phyloP scores from a whole-genome alignment of 805 yeast genomes.

The Diddensiella caesifluorescens region DNA sequence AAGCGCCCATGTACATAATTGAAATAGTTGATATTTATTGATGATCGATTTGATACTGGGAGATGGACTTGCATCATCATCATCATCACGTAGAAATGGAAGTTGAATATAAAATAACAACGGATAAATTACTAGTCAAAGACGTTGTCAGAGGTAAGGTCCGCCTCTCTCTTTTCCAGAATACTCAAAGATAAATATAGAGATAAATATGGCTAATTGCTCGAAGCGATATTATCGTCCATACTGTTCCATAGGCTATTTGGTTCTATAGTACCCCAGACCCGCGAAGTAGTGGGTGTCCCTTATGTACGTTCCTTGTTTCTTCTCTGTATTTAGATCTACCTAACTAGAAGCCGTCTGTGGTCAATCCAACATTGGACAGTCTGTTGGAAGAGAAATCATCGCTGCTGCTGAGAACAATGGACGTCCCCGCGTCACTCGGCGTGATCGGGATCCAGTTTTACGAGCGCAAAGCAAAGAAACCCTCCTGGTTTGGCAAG shows the following conservation, averaged over 20 bases:
- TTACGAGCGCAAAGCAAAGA: slow-evolving; percentile 35
- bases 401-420: slow-evolving; percentile 25
- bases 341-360: slow-evolving; percentile 35
- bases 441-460: slow-evolving; percentile 27
- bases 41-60: no score
- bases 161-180: not conserved
- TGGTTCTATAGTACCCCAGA: slow-evolving; percentile 55
- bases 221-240: slow-evolving; percentile 53
- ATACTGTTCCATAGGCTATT: slow-evolving; percentile 65
- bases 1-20: no score
- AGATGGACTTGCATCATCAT: no score
- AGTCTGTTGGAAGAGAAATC: slow-evolving; percentile 36
- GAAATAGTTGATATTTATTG: no score
- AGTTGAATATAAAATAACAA: slow-evolving; percentile 20
- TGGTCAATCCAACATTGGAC: slow-evolving; percentile 46
- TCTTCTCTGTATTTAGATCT: not conserved
- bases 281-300: slow-evolving; percentile 51
- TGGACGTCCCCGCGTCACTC: slow-evolving; percentile 18
- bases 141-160: slow-evolving; percentile 48
- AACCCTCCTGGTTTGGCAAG: slow-evolving; percentile 53
- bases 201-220: not conserved
- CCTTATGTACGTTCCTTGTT: slow-evolving; percentile 38
- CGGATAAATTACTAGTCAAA: slow-evolving; percentile 47
- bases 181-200: slow-evolving; percentile 14
- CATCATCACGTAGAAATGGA: slow-evolving; percentile 17